Evolutionary conservation across 129 eudicot species (phyloP), one percentile per base, ranked within the genome.

Genomic region (Kitagawia praeruptora): DNA sequence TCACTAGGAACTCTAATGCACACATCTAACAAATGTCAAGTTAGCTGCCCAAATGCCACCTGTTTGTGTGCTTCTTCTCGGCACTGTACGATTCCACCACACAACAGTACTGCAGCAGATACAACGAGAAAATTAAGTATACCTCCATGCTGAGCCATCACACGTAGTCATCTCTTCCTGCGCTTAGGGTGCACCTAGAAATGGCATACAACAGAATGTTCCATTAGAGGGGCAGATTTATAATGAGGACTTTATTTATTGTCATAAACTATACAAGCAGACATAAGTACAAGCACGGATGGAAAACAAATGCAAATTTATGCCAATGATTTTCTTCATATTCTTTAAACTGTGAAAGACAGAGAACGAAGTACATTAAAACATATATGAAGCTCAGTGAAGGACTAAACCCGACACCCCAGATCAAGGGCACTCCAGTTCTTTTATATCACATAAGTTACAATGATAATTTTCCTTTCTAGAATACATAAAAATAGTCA

Each of bases 171-270:
- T 74, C 89, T 86, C 70, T 83, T 86, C 74, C 89, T 86, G 66
- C 89, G 89, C 83, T 86, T 86, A 39, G 89, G 75, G 81, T 83
- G 86, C 84, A 86, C 89, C 89, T 83, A 83, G 45, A 28, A 76
- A 47, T 31, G 45, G 28, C 75, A 70, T 70, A 11, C 14, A 27
- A 66, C 3, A 76, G n/a, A 78, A 42, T 38, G 25, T 77, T 82
- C 25, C 76, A 46, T 79, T 14, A 80, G 82, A 70, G 53, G 80
- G 56, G 23, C 14, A 19, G 23, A 77, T 15, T 48, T 5, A 12
- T 31, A 11, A 34, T 34, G 34, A 13, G 19, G 4, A 74, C 0
- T 4, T 31, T 70, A 18, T 31, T 13, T 38, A 70, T 69, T 34
- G 41, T 31, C 10, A 34, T 15, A 45, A 38, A 38, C 75, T 38